Evolutionary conservation across 805 yeast genomes (phyloP).

Genomic region (Sugiyamaella lignohabitans): DNA sequence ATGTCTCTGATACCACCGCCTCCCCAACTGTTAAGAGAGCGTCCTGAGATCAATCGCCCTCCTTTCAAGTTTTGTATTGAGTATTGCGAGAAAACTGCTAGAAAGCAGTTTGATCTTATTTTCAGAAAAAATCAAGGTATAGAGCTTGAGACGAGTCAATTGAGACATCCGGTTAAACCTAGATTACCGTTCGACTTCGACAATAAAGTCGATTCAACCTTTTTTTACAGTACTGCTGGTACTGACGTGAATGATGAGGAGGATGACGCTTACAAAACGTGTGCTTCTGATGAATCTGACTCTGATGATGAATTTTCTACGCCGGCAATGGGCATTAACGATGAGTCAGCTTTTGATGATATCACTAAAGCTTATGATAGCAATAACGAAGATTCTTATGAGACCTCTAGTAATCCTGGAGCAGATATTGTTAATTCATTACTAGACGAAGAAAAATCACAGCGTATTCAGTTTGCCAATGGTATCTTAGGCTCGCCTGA

Average conservation of each 20-base stretch:
- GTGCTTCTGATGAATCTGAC: slow-evolving; percentile 4
- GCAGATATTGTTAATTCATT: background rate
- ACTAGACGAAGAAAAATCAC: background rate
- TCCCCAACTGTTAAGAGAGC: slow-evolving; percentile 23
- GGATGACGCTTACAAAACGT: slow-evolving; percentile 1
- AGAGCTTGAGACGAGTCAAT: background rate
- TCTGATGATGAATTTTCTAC: background rate
- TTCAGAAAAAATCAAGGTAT: slow-evolving; percentile 1
- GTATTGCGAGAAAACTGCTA: slow-evolving; percentile 13
- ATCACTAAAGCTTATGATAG: background rate
- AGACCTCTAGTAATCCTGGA: background rate
- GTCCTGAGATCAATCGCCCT: slow-evolving; percentile 29
- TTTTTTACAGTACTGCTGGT: background rate
- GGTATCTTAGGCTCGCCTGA: background rate
- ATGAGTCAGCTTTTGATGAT: background rate
- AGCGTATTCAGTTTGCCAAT: background rate
- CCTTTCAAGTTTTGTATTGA: slow-evolving; percentile 26
- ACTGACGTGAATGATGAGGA: background rate
- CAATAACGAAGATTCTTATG: background rate
- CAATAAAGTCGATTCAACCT: background rate
- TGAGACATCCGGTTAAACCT: slow-evolving; percentile 6
- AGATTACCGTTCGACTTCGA: slow-evolving; percentile 18
- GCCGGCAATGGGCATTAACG: background rate
- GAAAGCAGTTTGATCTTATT: slow-evolving; percentile 16
- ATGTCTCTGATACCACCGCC: slow-evolving; percentile 26